Conservation (phyloP, 2,329 filamentous ascomycete genomes). For the Exophiala dermatitidis region DNA sequence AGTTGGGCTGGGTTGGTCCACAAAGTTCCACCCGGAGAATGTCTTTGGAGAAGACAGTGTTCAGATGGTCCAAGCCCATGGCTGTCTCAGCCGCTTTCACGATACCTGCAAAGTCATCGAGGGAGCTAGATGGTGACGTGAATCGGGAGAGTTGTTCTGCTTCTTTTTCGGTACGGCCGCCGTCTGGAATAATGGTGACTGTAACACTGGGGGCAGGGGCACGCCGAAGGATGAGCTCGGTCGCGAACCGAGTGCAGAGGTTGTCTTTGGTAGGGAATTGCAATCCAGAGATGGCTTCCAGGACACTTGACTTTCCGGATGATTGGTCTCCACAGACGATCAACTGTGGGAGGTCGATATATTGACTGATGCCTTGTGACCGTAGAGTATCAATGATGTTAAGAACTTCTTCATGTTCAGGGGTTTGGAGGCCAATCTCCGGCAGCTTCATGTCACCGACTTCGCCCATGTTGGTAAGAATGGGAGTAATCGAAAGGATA, state of each 20-base stretch:
- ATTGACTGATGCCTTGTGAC: constrained; percentile 42
- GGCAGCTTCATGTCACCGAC: constrained; percentile 1
- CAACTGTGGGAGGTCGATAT: constrained; percentile 48
- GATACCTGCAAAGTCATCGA: constrained; percentile 42
- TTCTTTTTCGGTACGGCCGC: constrained; percentile 25
- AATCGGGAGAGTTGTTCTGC: constrained; percentile 18
- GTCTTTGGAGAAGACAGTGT: constrained; percentile 40
- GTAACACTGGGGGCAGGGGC: constrained; percentile 33
- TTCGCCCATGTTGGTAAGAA: background rate
- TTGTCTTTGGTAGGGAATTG: constrained; percentile 51
- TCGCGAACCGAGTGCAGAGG: constrained; percentile 56
- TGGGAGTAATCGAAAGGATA: background rate
- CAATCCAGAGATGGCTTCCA: constrained; percentile 57
- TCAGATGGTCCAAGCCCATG: constrained; percentile 43
- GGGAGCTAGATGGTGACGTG: constrained; percentile 23
- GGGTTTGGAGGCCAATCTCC: constrained; percentile 7
- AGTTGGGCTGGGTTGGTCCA: constrained; percentile 52
- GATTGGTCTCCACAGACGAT: constrained; percentile 56
- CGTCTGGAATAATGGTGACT: constrained; percentile 39
- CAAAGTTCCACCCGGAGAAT: constrained; percentile 54
- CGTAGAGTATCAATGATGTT: constrained; percentile 49
- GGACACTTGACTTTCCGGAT: constrained; percentile 57
- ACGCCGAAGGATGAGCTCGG: constrained; percentile 50
- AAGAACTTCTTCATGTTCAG: constrained; percentile 40
- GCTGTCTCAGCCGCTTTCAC: constrained; percentile 46